A percentile compares a stretch with the other conserved stretches of the same genome.
Conservation (phyloP, 345 rosid genomes). For the Boechera divaricarpa region DNA sequence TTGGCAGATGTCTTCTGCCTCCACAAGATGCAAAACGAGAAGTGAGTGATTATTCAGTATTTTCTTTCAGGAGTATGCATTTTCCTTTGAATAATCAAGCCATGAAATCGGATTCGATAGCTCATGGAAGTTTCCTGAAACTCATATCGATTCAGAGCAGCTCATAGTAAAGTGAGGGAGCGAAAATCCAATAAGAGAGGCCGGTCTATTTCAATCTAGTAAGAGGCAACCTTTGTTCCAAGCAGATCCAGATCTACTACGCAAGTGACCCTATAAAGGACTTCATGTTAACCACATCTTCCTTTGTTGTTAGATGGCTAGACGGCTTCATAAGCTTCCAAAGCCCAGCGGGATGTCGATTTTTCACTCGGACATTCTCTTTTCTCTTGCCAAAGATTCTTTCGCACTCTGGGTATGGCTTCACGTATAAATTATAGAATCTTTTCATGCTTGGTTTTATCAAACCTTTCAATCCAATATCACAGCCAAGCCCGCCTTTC, state of each 20-base stretch:
- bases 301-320: constrained; percentile 50
- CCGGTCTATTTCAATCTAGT: neutral
- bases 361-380: constrained; percentile 43
- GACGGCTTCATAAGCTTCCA: constrained; percentile 77
- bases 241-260: constrained; percentile 42
- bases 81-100: constrained; percentile 8
- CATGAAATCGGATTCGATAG: constrained; percentile 6
- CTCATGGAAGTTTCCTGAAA: neutral
- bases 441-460: constrained; percentile 72
- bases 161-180: neutral
- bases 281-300: constrained; percentile 65
- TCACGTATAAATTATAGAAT: constrained; percentile 78
- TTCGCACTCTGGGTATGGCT: constrained; percentile 89
- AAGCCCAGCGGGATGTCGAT: constrained; percentile 61
- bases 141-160: constrained; percentile 3
- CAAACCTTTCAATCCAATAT: constrained; percentile 69
- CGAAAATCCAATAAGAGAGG: neutral
- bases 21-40: neutral
- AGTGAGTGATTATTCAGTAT: neutral
- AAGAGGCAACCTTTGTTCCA: constrained; percentile 21
- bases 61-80: constrained; percentile 1
- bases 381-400: constrained; percentile 67
- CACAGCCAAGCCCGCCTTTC: constrained; percentile 68
- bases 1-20: constrained; percentile 1
- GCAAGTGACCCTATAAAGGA: constrained; percentile 59